Evolutionary conservation across 306 rosid genomes (phyloP), one percentile per base, ranked within the genome.

Genomic region (Argentina anserina): DNA sequence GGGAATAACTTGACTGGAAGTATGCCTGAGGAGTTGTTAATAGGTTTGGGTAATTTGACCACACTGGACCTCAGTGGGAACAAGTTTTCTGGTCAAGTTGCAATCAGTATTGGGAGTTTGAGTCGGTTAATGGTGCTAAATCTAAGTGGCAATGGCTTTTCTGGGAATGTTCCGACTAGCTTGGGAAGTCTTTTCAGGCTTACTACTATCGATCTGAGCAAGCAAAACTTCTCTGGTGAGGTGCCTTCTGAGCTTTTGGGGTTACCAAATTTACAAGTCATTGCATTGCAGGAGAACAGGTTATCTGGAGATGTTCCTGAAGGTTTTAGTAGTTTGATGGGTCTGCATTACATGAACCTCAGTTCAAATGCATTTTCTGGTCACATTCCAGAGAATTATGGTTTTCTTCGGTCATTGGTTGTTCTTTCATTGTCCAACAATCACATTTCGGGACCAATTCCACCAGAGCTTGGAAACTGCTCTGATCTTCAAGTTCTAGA

Each of bases 271-370:
- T 58, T 93, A 70, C 98, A 89, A 73, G 89, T 90, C 8, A 83
- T 90, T 79, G 87, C 92, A 40, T 65, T 93, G 58, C 96, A 90
- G 77, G 93, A 90, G 69, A 93, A 93, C 75, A 78, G 67, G 73
- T 68, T 93, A 23, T 87, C 89, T 41, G 97, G 97, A 39, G 87
- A 75, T 46, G 89, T 93, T 10, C 98, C 97, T 60, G 97, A 93
- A 77, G 98, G 98, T 28, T 93, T 93, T 70, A 93, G 98, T 84
- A 93, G 97, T 78, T 85, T 90, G 87, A 76, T 74, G 90, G 84
- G 93, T 76, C 78, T 93, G 81, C 80, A 81, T 33, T 75, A 79
- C 68, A 70, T 93, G 82, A 93, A 93, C 39, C 93, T 93, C 34
- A 93, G 97, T 45, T 83, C 88, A 34, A 93, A 93, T 81, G 76